Percentiles rank a stretch among this genome's conserved stretches.
Evolutionary conservation across 2,329 filamentous ascomycete species (phyloP).

Genomic region (Trichoderma koningiopsis): DNA sequence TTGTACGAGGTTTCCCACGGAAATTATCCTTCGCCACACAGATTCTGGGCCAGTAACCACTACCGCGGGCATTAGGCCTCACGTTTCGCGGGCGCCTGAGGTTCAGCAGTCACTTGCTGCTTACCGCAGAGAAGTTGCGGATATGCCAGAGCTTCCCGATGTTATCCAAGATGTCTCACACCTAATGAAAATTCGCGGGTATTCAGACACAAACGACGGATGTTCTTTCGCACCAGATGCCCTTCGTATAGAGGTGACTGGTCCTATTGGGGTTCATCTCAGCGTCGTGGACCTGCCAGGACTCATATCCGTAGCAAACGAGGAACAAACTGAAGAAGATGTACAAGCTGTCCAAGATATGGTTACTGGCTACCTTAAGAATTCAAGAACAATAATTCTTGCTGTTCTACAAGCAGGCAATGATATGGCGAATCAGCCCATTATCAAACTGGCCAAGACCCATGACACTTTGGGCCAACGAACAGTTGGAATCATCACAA

Average conservation of each 20-base stretch:
- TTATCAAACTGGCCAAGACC: not conserved
- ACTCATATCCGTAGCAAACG: not conserved
- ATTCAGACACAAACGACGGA: not conserved
- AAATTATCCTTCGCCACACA: constrained; percentile 50
- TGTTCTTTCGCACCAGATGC: not conserved
- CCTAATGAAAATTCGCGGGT: not conserved
- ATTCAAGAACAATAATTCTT: constrained; percentile 8
- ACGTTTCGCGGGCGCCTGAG: not conserved
- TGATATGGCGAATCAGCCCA: not conserved
- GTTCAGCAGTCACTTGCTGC: not conserved
- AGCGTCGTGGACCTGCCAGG: constrained; percentile 16
- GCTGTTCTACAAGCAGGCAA: not conserved
- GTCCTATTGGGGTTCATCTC: constrained; percentile 7
- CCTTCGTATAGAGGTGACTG: not conserved
- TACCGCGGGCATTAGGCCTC: not conserved
- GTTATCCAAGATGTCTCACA: not conserved
- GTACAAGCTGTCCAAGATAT: not conserved
- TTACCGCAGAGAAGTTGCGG: not conserved
- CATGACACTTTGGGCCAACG: not conserved
- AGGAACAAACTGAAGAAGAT: not conserved
- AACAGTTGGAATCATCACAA: constrained; percentile 1
- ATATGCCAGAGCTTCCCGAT: not conserved
- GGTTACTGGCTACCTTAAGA: not conserved
- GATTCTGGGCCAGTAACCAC: not conserved
- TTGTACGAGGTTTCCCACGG: constrained; percentile 59